Conservation (phyloP, 345 rosid species). For the Physaria fendleri region DNA sequence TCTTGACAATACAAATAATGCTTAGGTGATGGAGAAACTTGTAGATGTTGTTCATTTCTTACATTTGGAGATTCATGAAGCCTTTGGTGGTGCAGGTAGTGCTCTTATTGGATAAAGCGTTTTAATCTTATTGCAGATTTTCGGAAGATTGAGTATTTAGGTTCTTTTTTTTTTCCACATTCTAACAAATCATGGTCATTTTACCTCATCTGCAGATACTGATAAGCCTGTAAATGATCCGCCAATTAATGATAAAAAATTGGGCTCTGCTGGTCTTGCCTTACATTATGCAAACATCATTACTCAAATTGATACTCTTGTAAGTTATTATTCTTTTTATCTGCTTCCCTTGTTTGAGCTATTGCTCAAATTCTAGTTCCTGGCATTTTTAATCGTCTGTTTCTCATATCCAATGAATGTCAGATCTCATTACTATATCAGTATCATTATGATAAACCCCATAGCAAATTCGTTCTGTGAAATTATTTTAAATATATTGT, state of each 20-base stretch:
- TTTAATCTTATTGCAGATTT: neutral
- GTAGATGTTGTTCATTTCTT: constrained; percentile 90
- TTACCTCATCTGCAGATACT: constrained; percentile 49
- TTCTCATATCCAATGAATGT: neutral
- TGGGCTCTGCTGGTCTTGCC: constrained; percentile 95
- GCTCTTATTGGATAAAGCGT: constrained; percentile 3
- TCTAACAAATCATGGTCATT: neutral
- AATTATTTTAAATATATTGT: neutral
- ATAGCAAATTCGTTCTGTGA: neutral
- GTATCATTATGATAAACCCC: neutral
- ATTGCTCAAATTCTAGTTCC: neutral
- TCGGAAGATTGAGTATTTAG: neutral
- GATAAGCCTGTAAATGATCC: constrained; percentile 40
- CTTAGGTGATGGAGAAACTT: constrained; percentile 92
- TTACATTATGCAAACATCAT: constrained; percentile 96
- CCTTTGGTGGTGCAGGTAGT: constrained; percentile 83
- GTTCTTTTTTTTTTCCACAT: constrained; percentile 3
- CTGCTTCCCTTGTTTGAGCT: neutral
- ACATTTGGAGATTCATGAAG: constrained; percentile 87
- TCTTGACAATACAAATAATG: constrained; percentile 5
- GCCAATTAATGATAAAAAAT: constrained; percentile 40
- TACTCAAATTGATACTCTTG: constrained; percentile 89
- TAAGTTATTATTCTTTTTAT: constrained; percentile 38
- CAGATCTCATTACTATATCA: neutral
- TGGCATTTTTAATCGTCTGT: neutral